Percentiles rank a stretch among this genome's conserved stretches.
phyloP scores from a whole-genome alignment of 345 rosid genomes.

The Citrus mangshanensis region DNA sequence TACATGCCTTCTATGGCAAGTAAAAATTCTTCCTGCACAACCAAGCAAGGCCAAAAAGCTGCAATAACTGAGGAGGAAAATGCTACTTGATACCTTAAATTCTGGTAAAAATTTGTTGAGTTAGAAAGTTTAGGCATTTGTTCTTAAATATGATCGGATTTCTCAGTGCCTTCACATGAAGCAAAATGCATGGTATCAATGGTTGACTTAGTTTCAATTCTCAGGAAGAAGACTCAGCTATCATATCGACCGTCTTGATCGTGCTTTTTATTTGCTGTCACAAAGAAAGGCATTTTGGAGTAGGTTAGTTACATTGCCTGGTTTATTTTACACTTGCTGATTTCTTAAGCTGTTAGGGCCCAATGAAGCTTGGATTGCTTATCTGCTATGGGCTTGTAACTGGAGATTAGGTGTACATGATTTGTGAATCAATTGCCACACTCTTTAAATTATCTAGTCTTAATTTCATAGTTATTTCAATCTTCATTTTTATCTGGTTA shows the following conservation, averaged over 20 bases:
- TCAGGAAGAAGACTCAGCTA: not conserved
- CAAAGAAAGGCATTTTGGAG: not conserved
- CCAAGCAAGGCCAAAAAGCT: conserved; percentile 18
- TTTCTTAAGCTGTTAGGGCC: not conserved
- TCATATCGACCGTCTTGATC: not conserved
- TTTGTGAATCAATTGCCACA: not conserved
- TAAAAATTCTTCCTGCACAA: conserved; percentile 17
- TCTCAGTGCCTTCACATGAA: not conserved
- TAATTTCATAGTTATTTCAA: not conserved
- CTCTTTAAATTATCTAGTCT: not conserved
- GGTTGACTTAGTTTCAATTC: conserved; percentile 7
- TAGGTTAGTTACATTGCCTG: not conserved
- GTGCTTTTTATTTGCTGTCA: not conserved
- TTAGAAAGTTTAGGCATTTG: not conserved
- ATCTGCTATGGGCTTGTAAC: not conserved
- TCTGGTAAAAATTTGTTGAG: not conserved
- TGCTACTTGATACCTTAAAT: not conserved
- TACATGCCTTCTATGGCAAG: conserved; percentile 17
- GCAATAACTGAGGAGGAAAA: conserved; percentile 6
- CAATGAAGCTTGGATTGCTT: not conserved
- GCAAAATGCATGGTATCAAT: conserved; percentile 1
- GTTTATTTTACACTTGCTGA: not conserved
- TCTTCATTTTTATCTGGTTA: not conserved
- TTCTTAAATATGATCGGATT: not conserved
- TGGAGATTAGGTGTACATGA: not conserved